A percentile compares a stretch with the other conserved stretches of the same genome.
Evolutionary conservation across 2,329 filamentous ascomycete species (phyloP).

Genomic region (Beauveria australis): DNA sequence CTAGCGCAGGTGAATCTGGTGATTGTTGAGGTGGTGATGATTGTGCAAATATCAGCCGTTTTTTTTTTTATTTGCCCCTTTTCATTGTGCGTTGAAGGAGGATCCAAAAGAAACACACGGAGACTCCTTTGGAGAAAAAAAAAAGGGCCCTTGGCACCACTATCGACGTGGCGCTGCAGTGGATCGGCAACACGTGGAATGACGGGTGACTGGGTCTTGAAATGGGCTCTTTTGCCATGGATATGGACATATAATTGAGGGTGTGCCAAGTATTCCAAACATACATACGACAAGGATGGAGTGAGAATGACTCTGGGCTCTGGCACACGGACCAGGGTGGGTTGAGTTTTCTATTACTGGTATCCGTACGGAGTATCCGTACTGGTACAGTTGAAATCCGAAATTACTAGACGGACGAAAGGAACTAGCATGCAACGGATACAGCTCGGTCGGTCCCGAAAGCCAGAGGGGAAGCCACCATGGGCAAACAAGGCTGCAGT

Average conservation of each 20-base stretch:
- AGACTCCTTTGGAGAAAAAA: neutral
- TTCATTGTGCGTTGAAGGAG: neutral
- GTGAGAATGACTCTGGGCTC: neutral
- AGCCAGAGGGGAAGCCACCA: neutral
- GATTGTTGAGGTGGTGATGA: neutral
- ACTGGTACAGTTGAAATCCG: neutral
- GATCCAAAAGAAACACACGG: neutral
- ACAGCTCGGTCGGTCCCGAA: neutral
- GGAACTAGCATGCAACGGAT: neutral
- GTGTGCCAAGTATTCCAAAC: neutral
- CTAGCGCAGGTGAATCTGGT: neutral
- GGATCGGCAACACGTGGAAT: constrained; percentile 8
- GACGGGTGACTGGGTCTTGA: constrained; percentile 3
- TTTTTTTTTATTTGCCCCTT: neutral
- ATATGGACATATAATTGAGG: neutral
- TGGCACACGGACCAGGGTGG: too few relatives aligned
- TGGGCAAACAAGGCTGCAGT: neutral
- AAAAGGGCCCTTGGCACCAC: neutral
- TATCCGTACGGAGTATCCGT: too few relatives aligned
- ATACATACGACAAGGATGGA: neutral
- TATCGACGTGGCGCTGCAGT: constrained; percentile 9
- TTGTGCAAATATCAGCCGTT: neutral
- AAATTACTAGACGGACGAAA: neutral
- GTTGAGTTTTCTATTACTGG: too few relatives aligned
- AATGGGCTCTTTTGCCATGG: neutral